Conservation (phyloP, 495 filamentous ascomycete genomes). For the Pseudotulostoma volvatum region DNA sequence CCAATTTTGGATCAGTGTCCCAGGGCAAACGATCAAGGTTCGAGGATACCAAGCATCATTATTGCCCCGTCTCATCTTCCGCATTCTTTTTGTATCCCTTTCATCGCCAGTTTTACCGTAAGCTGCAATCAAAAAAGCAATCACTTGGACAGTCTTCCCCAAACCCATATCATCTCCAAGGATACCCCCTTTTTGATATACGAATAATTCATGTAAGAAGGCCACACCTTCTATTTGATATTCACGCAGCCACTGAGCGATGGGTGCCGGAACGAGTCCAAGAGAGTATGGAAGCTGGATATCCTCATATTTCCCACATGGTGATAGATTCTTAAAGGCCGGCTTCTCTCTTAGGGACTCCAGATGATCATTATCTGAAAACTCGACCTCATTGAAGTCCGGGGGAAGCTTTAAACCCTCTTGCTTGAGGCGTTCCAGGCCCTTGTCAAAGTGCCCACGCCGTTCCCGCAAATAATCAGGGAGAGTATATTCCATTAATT, state of each 20-base stretch:
- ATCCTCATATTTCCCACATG: conserved; percentile 54
- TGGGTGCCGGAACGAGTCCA: conserved; percentile 74
- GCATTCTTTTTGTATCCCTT: conserved; percentile 76
- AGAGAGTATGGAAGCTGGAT: conserved; percentile 58
- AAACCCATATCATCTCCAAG: conserved; percentile 95
- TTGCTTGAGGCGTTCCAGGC: conserved; percentile 40
- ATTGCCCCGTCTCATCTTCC: conserved; percentile 55
- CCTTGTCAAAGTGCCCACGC: conserved; percentile 33
- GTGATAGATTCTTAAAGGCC: conserved; percentile 42
- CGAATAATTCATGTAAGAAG: conserved; percentile 80
- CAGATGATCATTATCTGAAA: conserved; percentile 68
- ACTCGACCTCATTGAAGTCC: conserved; percentile 62
- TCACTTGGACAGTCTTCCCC: conserved; percentile 94
- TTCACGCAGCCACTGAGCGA: conserved; percentile 81
- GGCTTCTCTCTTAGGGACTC: conserved; percentile 50
- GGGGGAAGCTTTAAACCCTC: conserved; percentile 66
- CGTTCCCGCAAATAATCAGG: conserved; percentile 43
- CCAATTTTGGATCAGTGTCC: conserved; percentile 82
- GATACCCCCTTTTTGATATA: conserved; percentile 83
- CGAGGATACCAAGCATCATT: conserved; percentile 64
- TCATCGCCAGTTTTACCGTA: conserved; percentile 93
- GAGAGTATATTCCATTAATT: conserved; percentile 40
- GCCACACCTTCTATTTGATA: conserved; percentile 79
- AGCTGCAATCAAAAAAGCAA: conserved; percentile 79
- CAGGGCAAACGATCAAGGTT: conserved; percentile 76